Conservation (phyloP, 768 basidiomycete genomes). For the Lactifluus subvellereus region DNA sequence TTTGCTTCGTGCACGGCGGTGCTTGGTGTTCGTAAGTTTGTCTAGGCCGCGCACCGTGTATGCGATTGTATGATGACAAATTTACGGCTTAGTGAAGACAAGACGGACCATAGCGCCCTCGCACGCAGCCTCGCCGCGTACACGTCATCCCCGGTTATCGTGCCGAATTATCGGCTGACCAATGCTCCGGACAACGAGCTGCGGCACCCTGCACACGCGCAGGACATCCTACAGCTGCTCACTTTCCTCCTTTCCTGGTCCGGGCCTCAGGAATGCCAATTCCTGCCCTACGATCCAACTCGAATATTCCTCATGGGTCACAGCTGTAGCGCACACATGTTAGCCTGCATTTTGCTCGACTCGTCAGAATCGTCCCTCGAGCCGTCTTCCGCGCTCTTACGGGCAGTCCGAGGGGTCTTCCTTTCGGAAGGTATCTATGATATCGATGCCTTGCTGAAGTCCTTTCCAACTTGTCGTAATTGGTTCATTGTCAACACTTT, state of each 20-base stretch:
- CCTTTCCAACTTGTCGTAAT: slow-evolving; percentile 59
- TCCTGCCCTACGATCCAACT: slow-evolving; percentile 35
- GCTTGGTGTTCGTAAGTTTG: slow-evolving; percentile 70
- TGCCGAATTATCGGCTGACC: slow-evolving; percentile 78
- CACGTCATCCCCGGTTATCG: slow-evolving; percentile 54
- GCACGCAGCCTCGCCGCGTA: slow-evolving; percentile 47
- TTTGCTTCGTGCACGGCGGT: slow-evolving; percentile 78
- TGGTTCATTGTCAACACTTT: slow-evolving; percentile 71
- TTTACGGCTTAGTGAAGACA: slow-evolving; percentile 58
- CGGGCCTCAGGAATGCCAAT: slow-evolving; percentile 29
- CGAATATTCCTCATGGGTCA: slow-evolving; percentile 64
- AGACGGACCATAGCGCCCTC: slow-evolving; percentile 48
- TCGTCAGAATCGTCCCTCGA: slow-evolving; percentile 40
- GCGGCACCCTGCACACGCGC: slow-evolving; percentile 64
- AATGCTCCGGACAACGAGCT: slow-evolving; percentile 35
- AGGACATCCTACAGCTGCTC: slow-evolving; percentile 60
- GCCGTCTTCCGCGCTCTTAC: slow-evolving; percentile 40
- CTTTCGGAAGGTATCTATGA: slow-evolving; percentile 78
- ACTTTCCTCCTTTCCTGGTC: slow-evolving; percentile 48
- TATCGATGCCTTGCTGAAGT: slow-evolving; percentile 53
- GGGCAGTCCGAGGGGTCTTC: slow-evolving; percentile 47
- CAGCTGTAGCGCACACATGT: slow-evolving; percentile 80
- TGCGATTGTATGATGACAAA: slow-evolving; percentile 8
- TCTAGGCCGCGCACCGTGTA: slow-evolving; percentile 2
- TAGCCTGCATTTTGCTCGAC: slow-evolving; percentile 61